Evolutionary conservation across 2,329 filamentous ascomycete species (phyloP), one percentile per base, ranked within the genome.

Genomic region (Cryphonectria radicalis): DNA sequence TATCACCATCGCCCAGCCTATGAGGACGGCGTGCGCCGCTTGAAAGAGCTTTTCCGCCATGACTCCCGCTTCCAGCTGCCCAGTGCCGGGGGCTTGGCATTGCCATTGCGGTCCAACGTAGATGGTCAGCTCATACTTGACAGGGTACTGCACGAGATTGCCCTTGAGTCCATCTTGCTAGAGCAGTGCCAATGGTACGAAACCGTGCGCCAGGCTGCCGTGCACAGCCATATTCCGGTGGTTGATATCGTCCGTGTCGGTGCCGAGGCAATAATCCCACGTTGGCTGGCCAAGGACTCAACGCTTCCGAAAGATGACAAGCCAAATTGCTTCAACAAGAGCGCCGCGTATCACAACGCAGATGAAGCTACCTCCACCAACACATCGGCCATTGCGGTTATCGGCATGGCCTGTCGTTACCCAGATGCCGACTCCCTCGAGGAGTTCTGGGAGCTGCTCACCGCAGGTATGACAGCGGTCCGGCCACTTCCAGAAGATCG

Each of bases 361-460:
- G 37, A 37, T 37, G 37, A 1, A 7, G 37, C 6, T 37, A 10
- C 37, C 37, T 37, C 37, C 10, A 10, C 37, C 37, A 7, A 37
- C 37, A 10, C 37, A 37, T 37, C 37, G 1, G 37, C 37, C 37
- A 4, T 37, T 37, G 37, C 37, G 5, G 75, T 84, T 1, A 73
- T 84, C 4, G 81, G 81, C 7, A 80, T 83, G 79, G 75, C 81
- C 0, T 71, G 74, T 63, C 77, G 80, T 42, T 74, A 78, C 0
- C 76, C 81, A 0, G 80, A 80, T 0, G 81, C 80, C 3, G 77
- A 82, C 8, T 75, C 78, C 53, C 57, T 80, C 0, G 77, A 79
- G 1, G 79, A 80, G 55, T 82, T 81, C 72, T 78, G 74, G 75
- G 62, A 79, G 0, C 66, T 83, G 28, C 68, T 82, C 8, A 60